Percentiles rank a stretch among this genome's conserved stretches.
phyloP scores from a whole-genome alignment of 164 flowering plant species.

The Stephania cephalantha region DNA sequence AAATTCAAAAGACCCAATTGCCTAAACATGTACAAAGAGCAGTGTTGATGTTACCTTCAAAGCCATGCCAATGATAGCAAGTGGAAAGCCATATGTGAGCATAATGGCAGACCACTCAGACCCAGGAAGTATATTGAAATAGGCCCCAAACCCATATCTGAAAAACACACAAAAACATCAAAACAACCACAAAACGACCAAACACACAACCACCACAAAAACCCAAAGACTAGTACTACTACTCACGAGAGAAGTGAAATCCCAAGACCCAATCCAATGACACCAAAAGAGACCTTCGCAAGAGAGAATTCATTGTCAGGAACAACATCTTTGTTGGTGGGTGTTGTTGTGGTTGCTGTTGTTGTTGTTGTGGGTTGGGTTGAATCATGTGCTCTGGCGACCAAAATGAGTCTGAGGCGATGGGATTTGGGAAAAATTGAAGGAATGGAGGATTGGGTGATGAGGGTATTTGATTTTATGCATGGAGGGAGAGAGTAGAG shows the following conservation, averaged over 20 bases:
- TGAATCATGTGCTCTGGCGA: not conserved
- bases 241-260: slow-evolving; percentile 77
- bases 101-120: slow-evolving; percentile 97
- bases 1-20: not conserved
- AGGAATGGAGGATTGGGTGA: not conserved
- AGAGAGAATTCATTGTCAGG: slow-evolving; percentile 32
- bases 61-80: slow-evolving; percentile 97
- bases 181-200: not conserved
- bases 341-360: not conserved
- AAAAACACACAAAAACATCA: not conserved
- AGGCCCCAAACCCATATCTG: slow-evolving; percentile 98
- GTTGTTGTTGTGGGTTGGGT: not conserved
- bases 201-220: not conserved
- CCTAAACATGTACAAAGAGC: not conserved
- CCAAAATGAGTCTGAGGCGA: not conserved
- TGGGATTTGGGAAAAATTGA: not conserved
- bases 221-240: not conserved
- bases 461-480: not conserved
- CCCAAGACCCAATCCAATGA: slow-evolving; percentile 78
- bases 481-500: not conserved
- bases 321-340: not conserved
- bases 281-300: slow-evolving; percentile 91
- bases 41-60: slow-evolving; percentile 54
- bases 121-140: slow-evolving; percentile 89
- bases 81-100: slow-evolving; percentile 98